These are phyloP conservation scores for Boletellus sp. DNA, from an alignment of 768 basidiomycete genomes.

Conservation along the genomic window DNA sequence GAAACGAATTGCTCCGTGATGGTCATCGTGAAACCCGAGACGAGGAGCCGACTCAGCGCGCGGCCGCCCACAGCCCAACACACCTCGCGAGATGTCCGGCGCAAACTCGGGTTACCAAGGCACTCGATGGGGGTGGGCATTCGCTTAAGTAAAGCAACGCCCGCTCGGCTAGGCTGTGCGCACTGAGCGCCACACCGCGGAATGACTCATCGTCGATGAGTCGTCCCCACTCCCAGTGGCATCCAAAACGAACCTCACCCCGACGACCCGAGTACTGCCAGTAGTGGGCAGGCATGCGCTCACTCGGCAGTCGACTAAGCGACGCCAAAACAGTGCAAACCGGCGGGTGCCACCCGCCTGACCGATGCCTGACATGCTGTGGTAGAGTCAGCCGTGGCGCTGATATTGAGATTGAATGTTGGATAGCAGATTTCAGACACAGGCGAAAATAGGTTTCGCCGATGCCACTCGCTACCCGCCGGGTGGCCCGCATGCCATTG, in stretches of 20 bases:
- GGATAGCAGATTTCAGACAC: not conserved
- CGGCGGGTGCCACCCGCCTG: slow-evolving; percentile 1
- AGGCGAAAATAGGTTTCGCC: slow-evolving; percentile 7
- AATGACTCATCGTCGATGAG: not conserved
- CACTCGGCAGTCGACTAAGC: not conserved
- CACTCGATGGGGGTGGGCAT: too few species aligned
- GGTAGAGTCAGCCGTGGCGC: too few species aligned
- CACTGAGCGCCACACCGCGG: slow-evolving; percentile 26
- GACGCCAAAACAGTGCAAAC: slow-evolving; percentile 12
- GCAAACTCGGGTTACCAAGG: slow-evolving; percentile 25
- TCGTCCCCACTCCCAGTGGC: slow-evolving; percentile 7
- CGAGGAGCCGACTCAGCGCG: slow-evolving; percentile 5
- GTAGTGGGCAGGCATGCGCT: too few species aligned
- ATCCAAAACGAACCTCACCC: slow-evolving; percentile 20
- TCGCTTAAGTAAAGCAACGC: too few species aligned
- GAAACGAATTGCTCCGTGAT: slow-evolving; percentile 29
- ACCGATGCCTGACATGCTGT: slow-evolving; percentile 4
- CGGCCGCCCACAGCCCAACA: slow-evolving; percentile 4
- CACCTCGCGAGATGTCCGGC: slow-evolving; percentile 16
- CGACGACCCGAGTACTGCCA: not conserved
- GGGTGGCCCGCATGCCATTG: not conserved
- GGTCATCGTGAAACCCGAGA: slow-evolving; percentile 13
- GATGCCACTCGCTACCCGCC: not conserved
- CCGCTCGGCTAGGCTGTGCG: slow-evolving; percentile 4
- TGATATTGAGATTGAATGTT: too few species aligned